Percentiles rank a stretch among this genome's conserved stretches.
phyloP scores from a whole-genome alignment of 129 eudicot genomes.

The Pittosporum tobira region DNA sequence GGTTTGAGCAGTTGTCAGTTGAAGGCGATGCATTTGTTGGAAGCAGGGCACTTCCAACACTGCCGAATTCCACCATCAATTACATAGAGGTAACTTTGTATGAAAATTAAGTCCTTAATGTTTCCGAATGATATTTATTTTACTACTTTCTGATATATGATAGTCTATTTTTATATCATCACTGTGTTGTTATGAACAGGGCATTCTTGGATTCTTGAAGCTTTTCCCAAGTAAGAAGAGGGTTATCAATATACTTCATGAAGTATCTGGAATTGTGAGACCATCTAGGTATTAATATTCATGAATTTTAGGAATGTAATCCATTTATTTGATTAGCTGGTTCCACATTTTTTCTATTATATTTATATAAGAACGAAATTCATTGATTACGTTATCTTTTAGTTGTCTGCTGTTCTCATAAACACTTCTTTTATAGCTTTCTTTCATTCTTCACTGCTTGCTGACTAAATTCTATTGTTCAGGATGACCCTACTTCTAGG shows the following conservation, averaged over 20 bases:
- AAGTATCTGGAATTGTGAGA: slow-evolving; percentile 52
- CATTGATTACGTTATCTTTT: too few species aligned
- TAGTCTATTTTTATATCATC: neutral
- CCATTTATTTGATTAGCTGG: too few species aligned
- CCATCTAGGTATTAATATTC: slow-evolving; percentile 49
- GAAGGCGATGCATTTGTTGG: slow-evolving; percentile 72
- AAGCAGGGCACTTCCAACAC: slow-evolving; percentile 76
- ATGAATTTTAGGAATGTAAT: neutral
- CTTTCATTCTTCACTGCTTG: neutral
- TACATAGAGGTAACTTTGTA: slow-evolving; percentile 39
- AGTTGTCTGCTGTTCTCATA: too few species aligned
- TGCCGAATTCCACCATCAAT: slow-evolving; percentile 54
- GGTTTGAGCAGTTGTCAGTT: slow-evolving; percentile 53
- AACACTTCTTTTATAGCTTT: neutral
- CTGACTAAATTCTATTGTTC: slow-evolving; percentile 6
- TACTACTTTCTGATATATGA: slow-evolving; percentile 7
- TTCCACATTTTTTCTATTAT: too few species aligned
- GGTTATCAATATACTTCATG: slow-evolving; percentile 54
- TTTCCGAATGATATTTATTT: neutral
- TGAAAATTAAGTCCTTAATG: neutral
- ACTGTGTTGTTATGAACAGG: slow-evolving; percentile 21
- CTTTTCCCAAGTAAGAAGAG: slow-evolving; percentile 56
- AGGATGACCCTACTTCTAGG: slow-evolving; percentile 78
- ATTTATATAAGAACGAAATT: too few species aligned
- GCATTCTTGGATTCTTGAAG: slow-evolving; percentile 43